Percentiles rank a stretch among this genome's conserved stretches.
phyloP scores from a whole-genome alignment of 306 rosid genomes.

The Betula pendula region DNA sequence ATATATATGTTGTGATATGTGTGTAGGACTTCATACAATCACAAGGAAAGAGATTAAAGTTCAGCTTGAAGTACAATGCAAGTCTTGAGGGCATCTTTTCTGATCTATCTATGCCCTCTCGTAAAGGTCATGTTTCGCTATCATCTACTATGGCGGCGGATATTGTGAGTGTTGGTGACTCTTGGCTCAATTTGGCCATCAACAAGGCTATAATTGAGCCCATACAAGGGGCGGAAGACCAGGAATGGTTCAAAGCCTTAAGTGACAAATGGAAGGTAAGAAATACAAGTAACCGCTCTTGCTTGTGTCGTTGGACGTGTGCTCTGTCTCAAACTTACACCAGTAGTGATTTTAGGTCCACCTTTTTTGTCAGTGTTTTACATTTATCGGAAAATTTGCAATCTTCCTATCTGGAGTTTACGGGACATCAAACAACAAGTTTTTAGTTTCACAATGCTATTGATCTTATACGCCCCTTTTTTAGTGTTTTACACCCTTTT shows the following conservation, averaged over 20 bases:
- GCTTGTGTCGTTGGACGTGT: slow-evolving; percentile 1
- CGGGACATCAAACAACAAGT: not conserved
- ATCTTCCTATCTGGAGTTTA: not conserved
- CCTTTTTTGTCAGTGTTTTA: not conserved
- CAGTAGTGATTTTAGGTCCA: not conserved
- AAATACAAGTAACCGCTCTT: slow-evolving; percentile 21
- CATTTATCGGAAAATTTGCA: not conserved
- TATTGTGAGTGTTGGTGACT: slow-evolving; percentile 77
- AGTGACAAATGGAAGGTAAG: slow-evolving; percentile 90
- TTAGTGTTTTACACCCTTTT: not conserved
- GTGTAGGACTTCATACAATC: slow-evolving; percentile 76
- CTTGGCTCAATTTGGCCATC: slow-evolving; percentile 81
- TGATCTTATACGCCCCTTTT: too few species aligned
- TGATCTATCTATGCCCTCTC: slow-evolving; percentile 51
- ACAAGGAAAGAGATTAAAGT: slow-evolving; percentile 74
- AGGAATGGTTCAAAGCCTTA: slow-evolving; percentile 83
- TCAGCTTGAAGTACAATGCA: slow-evolving; percentile 58
- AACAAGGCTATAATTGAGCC: slow-evolving; percentile 69
- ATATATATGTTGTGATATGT: slow-evolving; percentile 6
- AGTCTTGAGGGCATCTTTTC: slow-evolving; percentile 73
- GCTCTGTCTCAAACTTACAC: not conserved
- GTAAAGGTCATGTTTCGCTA: slow-evolving; percentile 47
- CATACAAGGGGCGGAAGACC: slow-evolving; percentile 67
- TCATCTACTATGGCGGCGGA: slow-evolving; percentile 79
- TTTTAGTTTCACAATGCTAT: too few species aligned